Conservation (phyloP, 495 filamentous ascomycete species). For the Penicillium arizonense region DNA sequence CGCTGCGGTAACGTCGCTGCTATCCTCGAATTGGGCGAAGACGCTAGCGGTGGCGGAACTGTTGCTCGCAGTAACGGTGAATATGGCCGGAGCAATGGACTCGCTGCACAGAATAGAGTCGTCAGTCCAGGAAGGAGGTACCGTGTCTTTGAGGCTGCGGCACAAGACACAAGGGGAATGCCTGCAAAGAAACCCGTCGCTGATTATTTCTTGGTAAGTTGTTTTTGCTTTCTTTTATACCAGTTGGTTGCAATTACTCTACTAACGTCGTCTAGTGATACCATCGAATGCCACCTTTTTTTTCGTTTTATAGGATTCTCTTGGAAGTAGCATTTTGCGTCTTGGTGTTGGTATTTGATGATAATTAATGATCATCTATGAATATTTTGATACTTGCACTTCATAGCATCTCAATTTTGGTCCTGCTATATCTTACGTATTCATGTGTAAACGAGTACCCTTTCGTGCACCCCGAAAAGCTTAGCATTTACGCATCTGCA, state of each 20-base stretch:
- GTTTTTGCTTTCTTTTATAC: neutral
- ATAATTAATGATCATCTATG: conserved; percentile 28
- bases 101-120: conserved; percentile 37
- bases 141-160: conserved; percentile 93
- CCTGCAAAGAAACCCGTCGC: conserved; percentile 98
- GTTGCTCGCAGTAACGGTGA: conserved; percentile 81
- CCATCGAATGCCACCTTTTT: conserved; percentile 15
- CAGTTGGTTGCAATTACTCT: neutral
- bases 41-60: conserved; percentile 71
- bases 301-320: conserved; percentile 8
- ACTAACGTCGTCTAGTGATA: conserved; percentile 25
- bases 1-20: conserved; percentile 96
- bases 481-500: too few species aligned
- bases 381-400: conserved; percentile 9
- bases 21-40: conserved; percentile 89
- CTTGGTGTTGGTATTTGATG: conserved; percentile 20
- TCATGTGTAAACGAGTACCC: too few species aligned
- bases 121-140: conserved; percentile 85
- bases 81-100: conserved; percentile 55
- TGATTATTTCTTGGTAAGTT: conserved; percentile 83
- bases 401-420: neutral
- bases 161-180: conserved; percentile 96
- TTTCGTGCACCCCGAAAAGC: too few species aligned
- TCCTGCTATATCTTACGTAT: too few species aligned
- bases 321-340: conserved; percentile 20